A percentile compares a stretch with the other conserved stretches of the same genome.
phyloP scores from a whole-genome alignment of 176 grass and related monocot species.

The Avena atlantica region DNA sequence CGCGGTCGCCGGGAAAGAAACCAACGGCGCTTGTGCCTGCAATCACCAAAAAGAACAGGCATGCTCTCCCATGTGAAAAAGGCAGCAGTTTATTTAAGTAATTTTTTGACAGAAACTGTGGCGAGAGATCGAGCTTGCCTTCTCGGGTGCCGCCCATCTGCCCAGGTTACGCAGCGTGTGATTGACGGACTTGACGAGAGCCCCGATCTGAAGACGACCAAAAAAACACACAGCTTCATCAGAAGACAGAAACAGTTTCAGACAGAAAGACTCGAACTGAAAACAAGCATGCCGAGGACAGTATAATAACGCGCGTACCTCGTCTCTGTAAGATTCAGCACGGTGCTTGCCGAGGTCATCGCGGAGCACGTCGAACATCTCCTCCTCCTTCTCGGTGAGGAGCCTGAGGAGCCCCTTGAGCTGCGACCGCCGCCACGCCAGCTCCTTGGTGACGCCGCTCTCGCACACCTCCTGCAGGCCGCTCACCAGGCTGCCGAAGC shows the following conservation, averaged over 20 bases:
- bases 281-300: background rate
- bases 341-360: conserved; percentile 74
- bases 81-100: background rate
- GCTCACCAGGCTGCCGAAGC: conserved; percentile 26
- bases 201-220: conserved; percentile 49
- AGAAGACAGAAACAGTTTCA: background rate
- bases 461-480: conserved; percentile 51
- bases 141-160: conserved; percentile 71
- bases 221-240: background rate
- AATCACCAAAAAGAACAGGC: background rate
- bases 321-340: conserved; percentile 66
- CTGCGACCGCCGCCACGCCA: conserved; percentile 68
- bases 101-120: background rate
- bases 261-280: background rate
- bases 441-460: conserved; percentile 61
- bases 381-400: conserved; percentile 65
- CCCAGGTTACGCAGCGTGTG: conserved; percentile 57
- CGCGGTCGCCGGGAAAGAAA: conserved; percentile 68
- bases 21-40: conserved; percentile 56
- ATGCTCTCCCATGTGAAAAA: background rate
- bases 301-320: conserved; percentile 25
- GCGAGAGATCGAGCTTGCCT: conserved; percentile 38
- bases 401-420: conserved; percentile 59
- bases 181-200: conserved; percentile 56
- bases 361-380: conserved; percentile 58